These are phyloP conservation scores for Populus trichocarpa DNA, from an alignment of 441 rosid genomes.

Conservation along the genomic window DNA sequence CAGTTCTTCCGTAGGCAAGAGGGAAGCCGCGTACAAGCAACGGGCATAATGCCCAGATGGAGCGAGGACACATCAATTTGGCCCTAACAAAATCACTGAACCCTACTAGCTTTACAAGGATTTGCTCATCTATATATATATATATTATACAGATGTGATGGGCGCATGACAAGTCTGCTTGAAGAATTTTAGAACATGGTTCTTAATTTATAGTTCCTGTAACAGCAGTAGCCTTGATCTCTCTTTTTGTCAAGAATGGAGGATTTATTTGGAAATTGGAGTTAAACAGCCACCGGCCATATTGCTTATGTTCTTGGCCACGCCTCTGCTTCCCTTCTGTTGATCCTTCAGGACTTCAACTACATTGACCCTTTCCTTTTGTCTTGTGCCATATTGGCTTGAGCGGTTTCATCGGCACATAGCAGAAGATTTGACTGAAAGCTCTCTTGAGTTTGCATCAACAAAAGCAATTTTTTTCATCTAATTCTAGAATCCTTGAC, in stretches of 20 bases:
- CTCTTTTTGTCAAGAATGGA: neutral
- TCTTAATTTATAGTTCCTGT: neutral
- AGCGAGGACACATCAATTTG: too few species aligned
- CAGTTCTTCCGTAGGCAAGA: too few species aligned
- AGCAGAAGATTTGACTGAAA: neutral
- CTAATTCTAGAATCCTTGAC: neutral
- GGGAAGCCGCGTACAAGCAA: too few species aligned
- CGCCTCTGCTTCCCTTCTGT: neutral
- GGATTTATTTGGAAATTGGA: neutral
- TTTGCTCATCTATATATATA: too few species aligned
- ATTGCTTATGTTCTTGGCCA: neutral
- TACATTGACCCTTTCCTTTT: too few species aligned
- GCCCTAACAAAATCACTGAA: too few species aligned
- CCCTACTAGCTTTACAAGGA: too few species aligned
- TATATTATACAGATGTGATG: too few species aligned
- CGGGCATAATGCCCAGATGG: too few species aligned
- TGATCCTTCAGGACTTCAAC: neutral
- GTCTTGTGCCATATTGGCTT: too few species aligned
- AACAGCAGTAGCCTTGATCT: neutral
- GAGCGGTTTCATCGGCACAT: too few species aligned
- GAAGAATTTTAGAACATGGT: neutral
- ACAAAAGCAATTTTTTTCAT: neutral
- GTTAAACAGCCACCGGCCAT: neutral
- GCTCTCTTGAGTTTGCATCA: neutral
- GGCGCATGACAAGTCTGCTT: neutral